Evolutionary conservation across 352 stramenopile genomes (phyloP).

Genomic region (Pythium dissotocum): DNA sequence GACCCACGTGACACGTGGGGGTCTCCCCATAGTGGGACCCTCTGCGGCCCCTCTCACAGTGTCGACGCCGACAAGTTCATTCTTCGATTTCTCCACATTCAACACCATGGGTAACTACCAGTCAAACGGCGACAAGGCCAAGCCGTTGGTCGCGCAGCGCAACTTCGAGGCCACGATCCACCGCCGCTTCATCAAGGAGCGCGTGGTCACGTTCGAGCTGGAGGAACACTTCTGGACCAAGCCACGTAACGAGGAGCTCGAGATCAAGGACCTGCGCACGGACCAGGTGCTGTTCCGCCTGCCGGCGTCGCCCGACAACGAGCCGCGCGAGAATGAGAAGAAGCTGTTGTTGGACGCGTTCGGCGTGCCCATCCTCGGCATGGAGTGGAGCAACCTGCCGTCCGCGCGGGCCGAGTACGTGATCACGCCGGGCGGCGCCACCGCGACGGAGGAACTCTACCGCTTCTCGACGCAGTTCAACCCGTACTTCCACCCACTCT

Average conservation of each 20-base stretch:
- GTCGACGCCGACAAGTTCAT: background rate
- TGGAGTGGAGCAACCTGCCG: conserved; percentile 3
- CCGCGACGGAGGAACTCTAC: background rate
- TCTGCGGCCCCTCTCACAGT: background rate
- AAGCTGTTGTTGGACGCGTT: conserved; percentile 13
- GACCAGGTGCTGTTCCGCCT: conserved; percentile 11
- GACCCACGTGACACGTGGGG: too few species aligned
- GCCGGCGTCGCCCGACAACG: background rate
- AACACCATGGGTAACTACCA: background rate
- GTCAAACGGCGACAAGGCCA: conserved; percentile 10
- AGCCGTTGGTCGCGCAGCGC: conserved; percentile 9
- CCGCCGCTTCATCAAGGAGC: conserved; percentile 9
- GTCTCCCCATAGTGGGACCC: background rate
- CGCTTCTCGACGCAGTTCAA: conserved; percentile 11
- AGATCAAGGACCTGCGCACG: conserved; percentile 13
- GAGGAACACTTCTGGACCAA: conserved; percentile 14
- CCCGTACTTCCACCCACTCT: conserved; percentile 7
- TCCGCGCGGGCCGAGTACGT: background rate
- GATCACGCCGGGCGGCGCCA: conserved; percentile 2
- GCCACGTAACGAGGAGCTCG: conserved; percentile 1
- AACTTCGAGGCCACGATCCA: conserved; percentile 18
- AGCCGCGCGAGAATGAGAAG: background rate
- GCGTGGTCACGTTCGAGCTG: conserved; percentile 5
- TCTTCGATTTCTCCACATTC: background rate
- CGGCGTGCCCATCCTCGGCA: conserved; percentile 8